A percentile compares a stretch with the other conserved stretches of the same genome.
phyloP scores from a whole-genome alignment of 805 yeast species.

The Wickerhamiella domercqiae region DNA sequence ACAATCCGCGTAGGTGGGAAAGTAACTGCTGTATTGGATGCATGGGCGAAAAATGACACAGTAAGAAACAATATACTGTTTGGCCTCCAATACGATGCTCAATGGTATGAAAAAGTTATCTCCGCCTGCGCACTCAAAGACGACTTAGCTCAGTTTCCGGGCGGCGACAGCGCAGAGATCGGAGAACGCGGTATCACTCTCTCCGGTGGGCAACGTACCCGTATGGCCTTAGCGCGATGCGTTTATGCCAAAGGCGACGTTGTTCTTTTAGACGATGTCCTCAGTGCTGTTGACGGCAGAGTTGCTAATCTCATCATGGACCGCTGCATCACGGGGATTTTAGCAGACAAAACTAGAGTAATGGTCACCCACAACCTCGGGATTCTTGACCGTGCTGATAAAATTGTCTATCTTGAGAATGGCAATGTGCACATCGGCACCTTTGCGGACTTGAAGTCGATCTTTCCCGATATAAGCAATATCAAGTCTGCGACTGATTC shows the following conservation, averaged over 20 bases:
- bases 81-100: conserved; percentile 39
- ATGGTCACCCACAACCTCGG: conserved; percentile 78
- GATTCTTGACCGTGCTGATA: conserved; percentile 51
- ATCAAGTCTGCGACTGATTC: neutral
- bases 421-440: neutral
- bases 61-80: conserved; percentile 59
- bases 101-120: conserved; percentile 39
- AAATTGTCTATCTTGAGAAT: conserved; percentile 39
- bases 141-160: conserved; percentile 53
- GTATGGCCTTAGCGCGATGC: conserved; percentile 70
- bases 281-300: conserved; percentile 79
- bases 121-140: conserved; percentile 49
- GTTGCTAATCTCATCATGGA: conserved; percentile 68
- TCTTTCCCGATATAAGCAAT: neutral
- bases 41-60: conserved; percentile 77
- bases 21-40: conserved; percentile 43
- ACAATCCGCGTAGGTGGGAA: conserved; percentile 36
- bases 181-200: conserved; percentile 83
- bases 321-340: conserved; percentile 45
- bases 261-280: conserved; percentile 60
- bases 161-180: conserved; percentile 57
- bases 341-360: conserved; percentile 47
- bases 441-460: neutral
- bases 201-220: conserved; percentile 85
- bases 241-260: conserved; percentile 55